Conservation (phyloP, 2,329 filamentous ascomycete species). For the Fusarium chaquense region DNA sequence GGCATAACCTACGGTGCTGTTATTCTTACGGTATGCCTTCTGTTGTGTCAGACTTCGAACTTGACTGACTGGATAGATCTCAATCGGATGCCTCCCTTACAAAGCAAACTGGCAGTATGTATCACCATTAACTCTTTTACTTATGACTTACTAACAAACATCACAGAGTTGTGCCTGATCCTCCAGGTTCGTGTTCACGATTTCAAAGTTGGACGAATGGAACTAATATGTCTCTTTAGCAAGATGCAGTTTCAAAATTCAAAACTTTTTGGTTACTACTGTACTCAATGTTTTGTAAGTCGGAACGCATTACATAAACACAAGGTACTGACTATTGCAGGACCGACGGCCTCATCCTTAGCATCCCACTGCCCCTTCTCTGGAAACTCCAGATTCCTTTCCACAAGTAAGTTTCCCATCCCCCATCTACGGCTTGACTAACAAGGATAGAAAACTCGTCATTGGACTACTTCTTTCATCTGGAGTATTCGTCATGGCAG, state of each 20-base stretch:
- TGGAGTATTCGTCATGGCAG: conserved; percentile 46
- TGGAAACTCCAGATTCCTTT: conserved; percentile 43
- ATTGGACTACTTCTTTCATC: conserved; percentile 46
- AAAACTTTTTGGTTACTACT: conserved; percentile 38
- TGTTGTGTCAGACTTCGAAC: no score
- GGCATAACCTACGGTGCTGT: conserved; percentile 33
- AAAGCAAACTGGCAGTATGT: conserved; percentile 42
- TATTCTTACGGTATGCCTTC: conserved; percentile 34
- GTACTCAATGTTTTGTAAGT: conserved; percentile 42
- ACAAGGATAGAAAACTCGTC: conserved; percentile 39
- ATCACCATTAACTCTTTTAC: rapidly evolving
- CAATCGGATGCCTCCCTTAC: conserved; percentile 40
- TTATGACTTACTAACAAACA: rapidly evolving
- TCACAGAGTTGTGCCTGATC: conserved; percentile 28
- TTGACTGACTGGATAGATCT: conserved; percentile 23
- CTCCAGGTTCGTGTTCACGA: conserved; percentile 15
- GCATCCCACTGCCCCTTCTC: conserved; percentile 37
- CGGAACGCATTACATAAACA: not conserved
- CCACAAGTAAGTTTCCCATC: conserved; percentile 23
- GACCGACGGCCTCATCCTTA: conserved; percentile 33
- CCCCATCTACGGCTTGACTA: not conserved
- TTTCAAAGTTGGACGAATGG: rapidly evolving
- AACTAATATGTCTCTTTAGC: conserved; percentile 4
- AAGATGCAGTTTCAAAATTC: conserved; percentile 34
- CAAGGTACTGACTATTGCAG: not conserved